These are phyloP conservation scores for Eucalyptus tenuipes DNA, from an alignment of 345 rosid species.

Conservation along the genomic window DNA sequence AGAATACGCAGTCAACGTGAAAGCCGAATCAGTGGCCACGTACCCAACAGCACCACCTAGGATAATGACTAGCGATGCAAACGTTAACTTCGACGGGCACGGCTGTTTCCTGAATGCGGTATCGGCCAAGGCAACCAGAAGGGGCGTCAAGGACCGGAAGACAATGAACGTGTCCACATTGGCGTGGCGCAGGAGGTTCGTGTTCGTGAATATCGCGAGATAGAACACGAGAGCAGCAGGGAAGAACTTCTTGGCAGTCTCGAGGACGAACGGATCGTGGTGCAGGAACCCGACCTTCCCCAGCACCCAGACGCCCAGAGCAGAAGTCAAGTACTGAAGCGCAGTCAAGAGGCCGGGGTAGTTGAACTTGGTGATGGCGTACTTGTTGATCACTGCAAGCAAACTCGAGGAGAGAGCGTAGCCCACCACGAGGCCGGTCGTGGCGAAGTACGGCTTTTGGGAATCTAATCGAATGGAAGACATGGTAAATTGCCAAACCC, in stretches of 20 bases:
- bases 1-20: slow-evolving; percentile 74
- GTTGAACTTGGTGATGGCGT: slow-evolving; percentile 81
- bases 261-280: slow-evolving; percentile 68
- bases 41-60: slow-evolving; percentile 91
- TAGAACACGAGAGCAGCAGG: slow-evolving; percentile 92
- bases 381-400: slow-evolving; percentile 94
- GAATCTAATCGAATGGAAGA: slow-evolving; percentile 8
- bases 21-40: slow-evolving; percentile 84
- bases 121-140: slow-evolving; percentile 88
- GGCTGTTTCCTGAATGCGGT: slow-evolving; percentile 76
- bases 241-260: slow-evolving; percentile 87
- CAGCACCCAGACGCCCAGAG: slow-evolving; percentile 72
- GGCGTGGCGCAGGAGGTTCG: slow-evolving; percentile 92
- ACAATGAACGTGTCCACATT: slow-evolving; percentile 95
- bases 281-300: slow-evolving; percentile 72
- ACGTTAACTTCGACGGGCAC: slow-evolving; percentile 70
- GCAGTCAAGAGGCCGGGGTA: slow-evolving; percentile 91
- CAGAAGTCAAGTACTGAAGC: slow-evolving; percentile 72
- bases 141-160: slow-evolving; percentile 87
- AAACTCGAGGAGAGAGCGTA: slow-evolving; percentile 97
- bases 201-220: slow-evolving; percentile 93
- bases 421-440: slow-evolving; percentile 75
- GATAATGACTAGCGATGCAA: slow-evolving; percentile 48
- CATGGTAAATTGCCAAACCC: neutral
- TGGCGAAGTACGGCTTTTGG: slow-evolving; percentile 34